Conservation (phyloP, 2,329 filamentous ascomycete genomes). For the Pleomassaria siparia region DNA sequence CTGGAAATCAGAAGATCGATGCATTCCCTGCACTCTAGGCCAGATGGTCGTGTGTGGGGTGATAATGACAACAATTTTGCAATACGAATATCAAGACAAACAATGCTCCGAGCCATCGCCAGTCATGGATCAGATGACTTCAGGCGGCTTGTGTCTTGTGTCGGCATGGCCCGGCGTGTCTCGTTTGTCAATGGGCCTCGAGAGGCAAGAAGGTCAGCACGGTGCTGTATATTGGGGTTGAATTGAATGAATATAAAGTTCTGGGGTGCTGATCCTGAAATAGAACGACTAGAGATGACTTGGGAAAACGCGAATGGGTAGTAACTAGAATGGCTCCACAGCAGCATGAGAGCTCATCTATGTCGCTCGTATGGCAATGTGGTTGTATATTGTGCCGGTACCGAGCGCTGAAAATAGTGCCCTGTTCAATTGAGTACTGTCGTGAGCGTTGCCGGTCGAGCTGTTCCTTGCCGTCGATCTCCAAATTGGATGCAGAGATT, state of each 20-base stretch:
- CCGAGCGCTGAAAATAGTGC: slow-evolving; percentile 31
- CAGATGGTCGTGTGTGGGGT: neutral
- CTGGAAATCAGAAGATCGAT: slow-evolving; percentile 9
- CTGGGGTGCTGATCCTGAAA: slow-evolving; percentile 31
- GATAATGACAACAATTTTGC: slow-evolving; percentile 5
- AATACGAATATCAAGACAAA: slow-evolving; percentile 13
- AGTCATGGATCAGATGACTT: slow-evolving; percentile 14
- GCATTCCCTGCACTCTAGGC: slow-evolving; percentile 4
- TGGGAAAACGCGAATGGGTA: slow-evolving; percentile 12
- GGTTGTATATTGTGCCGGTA: slow-evolving; percentile 25
- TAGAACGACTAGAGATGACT: slow-evolving; percentile 29
- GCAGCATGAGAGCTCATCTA: slow-evolving; percentile 26
- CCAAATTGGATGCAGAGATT: slow-evolving; percentile 36
- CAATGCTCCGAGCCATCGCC: slow-evolving; percentile 1
- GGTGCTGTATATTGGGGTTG: slow-evolving; percentile 29
- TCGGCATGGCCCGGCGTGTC: slow-evolving; percentile 9
- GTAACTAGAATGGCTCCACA: slow-evolving; percentile 16
- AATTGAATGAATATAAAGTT: slow-evolving; percentile 33
- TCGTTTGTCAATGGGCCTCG: slow-evolving; percentile 16
- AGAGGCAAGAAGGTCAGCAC: slow-evolving; percentile 18
- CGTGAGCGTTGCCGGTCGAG: slow-evolving; percentile 20
- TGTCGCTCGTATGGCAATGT: slow-evolving; percentile 25
- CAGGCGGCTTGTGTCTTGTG: slow-evolving; percentile 7
- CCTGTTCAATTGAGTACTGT: slow-evolving; percentile 14
- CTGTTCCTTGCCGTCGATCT: slow-evolving; percentile 36